Conservation (phyloP, 768 basidiomycete species). For the Rossbeevera mucosa region DNA sequence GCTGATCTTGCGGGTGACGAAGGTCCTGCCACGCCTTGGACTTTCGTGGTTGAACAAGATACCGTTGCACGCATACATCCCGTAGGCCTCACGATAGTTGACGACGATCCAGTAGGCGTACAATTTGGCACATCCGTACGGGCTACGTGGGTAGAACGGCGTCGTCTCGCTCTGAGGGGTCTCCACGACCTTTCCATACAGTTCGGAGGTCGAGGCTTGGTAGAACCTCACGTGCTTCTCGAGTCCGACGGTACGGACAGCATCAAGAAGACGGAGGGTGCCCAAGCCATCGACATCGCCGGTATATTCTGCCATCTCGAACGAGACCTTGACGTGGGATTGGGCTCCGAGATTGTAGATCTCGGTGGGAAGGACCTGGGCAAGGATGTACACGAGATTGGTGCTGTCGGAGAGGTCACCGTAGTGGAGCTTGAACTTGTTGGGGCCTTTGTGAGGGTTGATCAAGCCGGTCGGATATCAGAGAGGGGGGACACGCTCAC, state of each 20-base stretch:
- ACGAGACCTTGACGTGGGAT: constrained; percentile 98
- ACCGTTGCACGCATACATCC: constrained; percentile 95
- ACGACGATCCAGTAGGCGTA: constrained; percentile 89
- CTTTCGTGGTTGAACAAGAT: constrained; percentile 99
- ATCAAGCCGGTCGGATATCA: constrained; percentile 1
- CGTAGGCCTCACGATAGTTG: constrained; percentile 93
- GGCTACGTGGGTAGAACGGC: constrained; percentile 97
- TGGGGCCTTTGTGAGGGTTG: constrained; percentile 44
- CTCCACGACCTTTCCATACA: constrained; percentile 95
- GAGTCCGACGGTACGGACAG: constrained; percentile 91
- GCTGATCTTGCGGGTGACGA: constrained; percentile 93
- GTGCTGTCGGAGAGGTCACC: constrained; percentile 95
- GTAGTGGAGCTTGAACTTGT: constrained; percentile 81
- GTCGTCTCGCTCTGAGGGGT: constrained; percentile 95
- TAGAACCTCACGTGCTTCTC: constrained; percentile 94
- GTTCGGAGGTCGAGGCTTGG: constrained; percentile 94
- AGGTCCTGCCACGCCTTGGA: constrained; percentile 88
- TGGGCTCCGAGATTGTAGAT: constrained; percentile 98
- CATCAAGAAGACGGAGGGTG: constrained; percentile 92
- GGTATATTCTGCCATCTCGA: constrained; percentile 99
- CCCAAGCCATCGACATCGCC: constrained; percentile 96
- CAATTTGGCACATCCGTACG: constrained; percentile 94
- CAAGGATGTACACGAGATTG: constrained; percentile 94
- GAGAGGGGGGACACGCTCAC: constrained; percentile 42
- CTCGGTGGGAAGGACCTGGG: constrained; percentile 91